A percentile compares a stretch with the other conserved stretches of the same genome.
phyloP scores from a whole-genome alignment of 495 filamentous ascomycete genomes.

The Hypoxylon intermedium region DNA sequence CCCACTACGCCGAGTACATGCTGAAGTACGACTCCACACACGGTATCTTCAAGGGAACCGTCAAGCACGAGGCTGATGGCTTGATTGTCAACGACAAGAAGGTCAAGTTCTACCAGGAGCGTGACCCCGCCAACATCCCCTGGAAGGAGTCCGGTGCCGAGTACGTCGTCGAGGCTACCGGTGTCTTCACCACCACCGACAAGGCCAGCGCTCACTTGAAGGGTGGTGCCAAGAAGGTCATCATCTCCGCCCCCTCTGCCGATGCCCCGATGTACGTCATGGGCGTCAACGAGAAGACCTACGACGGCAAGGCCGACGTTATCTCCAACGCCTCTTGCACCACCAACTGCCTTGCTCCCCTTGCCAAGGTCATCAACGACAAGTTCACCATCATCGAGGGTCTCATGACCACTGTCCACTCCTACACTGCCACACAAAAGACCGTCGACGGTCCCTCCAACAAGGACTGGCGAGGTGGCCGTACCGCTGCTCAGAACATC shows the following conservation, averaged over 20 bases:
- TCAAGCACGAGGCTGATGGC: conserved; percentile 74
- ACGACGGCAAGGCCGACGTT: conserved; percentile 86
- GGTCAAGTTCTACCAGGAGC: conserved; percentile 94
- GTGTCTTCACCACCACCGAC: conserved; percentile 98
- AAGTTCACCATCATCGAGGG: conserved; percentile 97
- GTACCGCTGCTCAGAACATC: conserved; percentile 99
- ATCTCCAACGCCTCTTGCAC: conserved; percentile 99
- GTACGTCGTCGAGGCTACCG: conserved; percentile 98
- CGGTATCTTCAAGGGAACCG: conserved; percentile 92
- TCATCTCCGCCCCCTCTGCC: conserved; percentile 98
- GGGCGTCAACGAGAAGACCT: conserved; percentile 95
- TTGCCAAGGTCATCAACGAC: conserved; percentile 99
- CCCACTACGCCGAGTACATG: conserved; percentile 99
- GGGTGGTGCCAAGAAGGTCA: conserved; percentile 99
- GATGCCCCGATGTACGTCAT: conserved; percentile 99
- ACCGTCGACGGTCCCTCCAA: conserved; percentile 95
- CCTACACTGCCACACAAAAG: conserved; percentile 99
- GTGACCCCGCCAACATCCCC: conserved; percentile 88
- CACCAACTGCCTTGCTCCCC: conserved; percentile 98
- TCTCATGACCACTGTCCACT: conserved; percentile 99
- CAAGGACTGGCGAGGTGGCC: conserved; percentile 99
- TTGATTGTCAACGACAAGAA: conserved; percentile 94
- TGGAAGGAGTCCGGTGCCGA: conserved; percentile 88
- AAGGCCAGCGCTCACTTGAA: conserved; percentile 96
- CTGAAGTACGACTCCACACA: conserved; percentile 98